These are phyloP conservation scores for Serendipita sp. DNA, from an alignment of 1,284 basidiomycete species.

Conservation along the genomic window DNA sequence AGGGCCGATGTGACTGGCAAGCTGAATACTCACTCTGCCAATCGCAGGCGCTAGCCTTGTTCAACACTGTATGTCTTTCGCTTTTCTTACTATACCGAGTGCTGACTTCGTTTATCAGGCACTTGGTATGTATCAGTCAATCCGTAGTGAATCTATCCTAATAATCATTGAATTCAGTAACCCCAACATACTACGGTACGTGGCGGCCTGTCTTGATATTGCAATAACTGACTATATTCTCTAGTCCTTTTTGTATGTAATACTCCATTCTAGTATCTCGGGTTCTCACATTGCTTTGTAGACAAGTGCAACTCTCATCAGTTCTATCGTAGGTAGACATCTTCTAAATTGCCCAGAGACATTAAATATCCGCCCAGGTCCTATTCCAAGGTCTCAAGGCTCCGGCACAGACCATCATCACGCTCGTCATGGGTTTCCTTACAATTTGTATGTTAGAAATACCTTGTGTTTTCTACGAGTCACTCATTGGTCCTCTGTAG, in stretches of 20 bases:
- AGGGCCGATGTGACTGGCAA: not conserved
- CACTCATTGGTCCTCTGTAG: slow-evolving; percentile 10
- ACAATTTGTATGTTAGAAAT: slow-evolving; percentile 43
- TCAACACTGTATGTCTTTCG: slow-evolving; percentile 35
- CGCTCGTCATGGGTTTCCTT: slow-evolving; percentile 82
- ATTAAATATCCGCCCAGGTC: slow-evolving; percentile 24
- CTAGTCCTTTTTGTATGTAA: not conserved
- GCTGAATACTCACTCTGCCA: not conserved
- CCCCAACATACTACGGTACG: slow-evolving; percentile 41
- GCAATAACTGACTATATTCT: not conserved
- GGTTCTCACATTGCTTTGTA: not conserved
- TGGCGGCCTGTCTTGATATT: not conserved
- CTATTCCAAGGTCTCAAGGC: slow-evolving; percentile 53
- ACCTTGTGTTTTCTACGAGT: slow-evolving; percentile 1
- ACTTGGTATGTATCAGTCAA: slow-evolving; percentile 20
- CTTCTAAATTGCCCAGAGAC: not conserved
- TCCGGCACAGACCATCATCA: slow-evolving; percentile 56
- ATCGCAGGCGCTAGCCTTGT: slow-evolving; percentile 46
- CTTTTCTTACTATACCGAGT: not conserved
- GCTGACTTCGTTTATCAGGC: slow-evolving; percentile 15
- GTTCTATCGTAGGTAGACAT: slow-evolving; percentile 25
- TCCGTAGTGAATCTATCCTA: slow-evolving; percentile 6
- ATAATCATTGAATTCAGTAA: slow-evolving; percentile 27
- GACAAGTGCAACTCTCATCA: slow-evolving; percentile 30
- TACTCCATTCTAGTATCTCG: not conserved